phyloP scores from a whole-genome alignment of 73 alveolate genomes.

The Blepharisma stoltei region DNA sequence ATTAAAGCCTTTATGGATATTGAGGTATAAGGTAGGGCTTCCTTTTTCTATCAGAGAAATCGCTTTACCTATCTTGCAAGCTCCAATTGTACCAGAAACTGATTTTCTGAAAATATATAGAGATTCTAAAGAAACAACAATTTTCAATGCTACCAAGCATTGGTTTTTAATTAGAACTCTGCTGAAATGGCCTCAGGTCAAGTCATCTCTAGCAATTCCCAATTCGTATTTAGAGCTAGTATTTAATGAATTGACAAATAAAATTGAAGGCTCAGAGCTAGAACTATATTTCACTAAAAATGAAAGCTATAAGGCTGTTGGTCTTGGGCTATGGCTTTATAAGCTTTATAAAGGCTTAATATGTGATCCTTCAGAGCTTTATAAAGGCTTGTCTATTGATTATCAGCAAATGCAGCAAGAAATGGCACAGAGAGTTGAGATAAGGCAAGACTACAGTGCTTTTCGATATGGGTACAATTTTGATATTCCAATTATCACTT shows the following conservation, averaged over 20 bases:
- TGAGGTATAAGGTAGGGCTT: background rate
- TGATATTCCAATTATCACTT: background rate
- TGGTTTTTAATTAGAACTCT: background rate
- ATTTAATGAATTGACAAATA: background rate
- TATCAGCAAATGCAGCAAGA: background rate
- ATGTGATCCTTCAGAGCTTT: background rate
- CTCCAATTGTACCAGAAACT: background rate
- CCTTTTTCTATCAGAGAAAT: background rate
- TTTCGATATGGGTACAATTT: constrained; percentile 10
- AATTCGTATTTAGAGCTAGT: background rate
- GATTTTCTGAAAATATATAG: background rate
- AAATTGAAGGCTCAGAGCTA: background rate
- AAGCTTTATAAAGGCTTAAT: background rate
- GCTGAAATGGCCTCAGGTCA: constrained; percentile 24
- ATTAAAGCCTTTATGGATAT: background rate
- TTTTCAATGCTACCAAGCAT: background rate
- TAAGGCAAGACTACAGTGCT: background rate
- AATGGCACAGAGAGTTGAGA: background rate
- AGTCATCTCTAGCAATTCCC: background rate
- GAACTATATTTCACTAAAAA: background rate
- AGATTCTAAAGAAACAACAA: background rate
- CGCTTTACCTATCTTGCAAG: background rate
- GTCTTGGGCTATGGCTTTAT: constrained; percentile 22
- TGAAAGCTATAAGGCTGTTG: too few relatives aligned
- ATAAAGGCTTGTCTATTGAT: background rate